A percentile compares a stretch with the other conserved stretches of the same genome.
Conservation (phyloP, 805 yeast genomes). For the Maudiozyma saulgeensis region DNA sequence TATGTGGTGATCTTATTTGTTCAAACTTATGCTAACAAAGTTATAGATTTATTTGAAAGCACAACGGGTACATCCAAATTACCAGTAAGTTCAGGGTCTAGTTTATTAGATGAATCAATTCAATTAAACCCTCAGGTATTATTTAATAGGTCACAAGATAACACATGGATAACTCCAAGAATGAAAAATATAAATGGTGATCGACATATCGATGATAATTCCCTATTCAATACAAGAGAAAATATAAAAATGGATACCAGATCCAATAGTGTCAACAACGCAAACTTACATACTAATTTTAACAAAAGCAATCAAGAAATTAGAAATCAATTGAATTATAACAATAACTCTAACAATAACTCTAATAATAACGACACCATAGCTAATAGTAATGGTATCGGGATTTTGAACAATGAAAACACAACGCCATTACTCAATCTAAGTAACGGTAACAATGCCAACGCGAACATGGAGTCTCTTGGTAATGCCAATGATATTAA, state of each 20-base stretch:
- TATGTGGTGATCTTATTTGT: conserved; percentile 49
- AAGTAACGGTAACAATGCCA: background rate
- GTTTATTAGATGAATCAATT: background rate
- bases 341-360: background rate
- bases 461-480: background rate
- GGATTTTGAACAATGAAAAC: background rate
- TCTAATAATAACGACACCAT: background rate
- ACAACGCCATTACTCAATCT: background rate
- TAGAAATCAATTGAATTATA: background rate
- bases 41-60: conserved; percentile 23
- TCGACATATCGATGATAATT: too few species aligned
- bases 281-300: background rate
- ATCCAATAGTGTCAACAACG: background rate
- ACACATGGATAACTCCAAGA: background rate
- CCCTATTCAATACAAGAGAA: background rate
- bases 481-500: background rate
- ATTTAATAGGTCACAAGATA: background rate
- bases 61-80: background rate
- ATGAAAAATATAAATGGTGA: background rate
- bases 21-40: conserved; percentile 52
- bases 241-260: background rate
- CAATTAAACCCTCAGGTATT: conserved; percentile 4
- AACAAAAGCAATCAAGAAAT: background rate
- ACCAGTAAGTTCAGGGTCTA: background rate
- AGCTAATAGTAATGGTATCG: background rate